phyloP scores from a whole-genome alignment of 2,329 filamentous ascomycete species.

The Cercospora nicotianae region DNA sequence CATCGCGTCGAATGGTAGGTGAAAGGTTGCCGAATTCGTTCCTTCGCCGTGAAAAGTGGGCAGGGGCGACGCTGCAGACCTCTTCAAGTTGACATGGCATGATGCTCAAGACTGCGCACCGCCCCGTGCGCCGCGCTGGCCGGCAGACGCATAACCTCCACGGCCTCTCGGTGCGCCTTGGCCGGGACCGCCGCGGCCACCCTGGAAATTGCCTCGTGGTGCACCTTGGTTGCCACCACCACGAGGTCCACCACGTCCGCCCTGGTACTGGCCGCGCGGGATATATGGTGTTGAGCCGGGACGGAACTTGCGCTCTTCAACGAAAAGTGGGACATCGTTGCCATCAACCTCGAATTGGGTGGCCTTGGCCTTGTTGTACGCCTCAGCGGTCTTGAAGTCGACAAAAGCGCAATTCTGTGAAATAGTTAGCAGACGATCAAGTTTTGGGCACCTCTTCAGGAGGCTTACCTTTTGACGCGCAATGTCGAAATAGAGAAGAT shows the following conservation, averaged over 20 bases:
- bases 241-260: conserved; percentile 52
- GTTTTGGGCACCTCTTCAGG: neutral
- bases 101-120: conserved; percentile 10
- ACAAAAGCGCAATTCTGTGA: conserved; percentile 91
- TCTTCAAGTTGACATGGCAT: neutral
- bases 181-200: conserved; percentile 59
- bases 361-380: conserved; percentile 77
- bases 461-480: conserved; percentile 70
- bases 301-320: conserved; percentile 80
- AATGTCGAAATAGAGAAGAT: conserved; percentile 64
- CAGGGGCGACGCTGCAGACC: neutral
- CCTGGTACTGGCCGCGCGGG: conserved; percentile 43
- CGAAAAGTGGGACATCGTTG: conserved; percentile 75
- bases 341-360: conserved; percentile 80
- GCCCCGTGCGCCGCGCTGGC: conserved; percentile 16
- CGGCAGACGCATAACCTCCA: conserved; percentile 15
- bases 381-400: conserved; percentile 79
- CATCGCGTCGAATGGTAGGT: conserved; percentile 13
- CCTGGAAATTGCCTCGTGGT: conserved; percentile 57
- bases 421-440: neutral
- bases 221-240: conserved; percentile 44
- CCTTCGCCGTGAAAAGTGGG: neutral
- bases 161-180: conserved; percentile 27
- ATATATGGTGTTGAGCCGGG: conserved; percentile 40
- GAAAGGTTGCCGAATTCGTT: neutral